These are phyloP conservation scores for Beta vulgaris DNA, from an alignment of 148 eudicot genomes.

Conservation along the genomic window DNA sequence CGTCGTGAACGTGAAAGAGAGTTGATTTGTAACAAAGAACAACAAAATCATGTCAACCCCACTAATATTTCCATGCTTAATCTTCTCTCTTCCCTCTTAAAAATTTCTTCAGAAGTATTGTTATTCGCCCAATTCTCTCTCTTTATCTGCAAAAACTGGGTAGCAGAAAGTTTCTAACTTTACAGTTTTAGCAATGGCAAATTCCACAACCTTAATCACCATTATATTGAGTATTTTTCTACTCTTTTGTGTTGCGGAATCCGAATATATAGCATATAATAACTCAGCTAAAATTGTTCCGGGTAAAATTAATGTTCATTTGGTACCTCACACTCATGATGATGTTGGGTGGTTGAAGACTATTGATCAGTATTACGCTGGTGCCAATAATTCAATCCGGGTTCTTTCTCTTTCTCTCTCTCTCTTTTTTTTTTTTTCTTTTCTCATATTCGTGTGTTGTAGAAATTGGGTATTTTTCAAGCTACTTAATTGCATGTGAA, in stretches of 20 bases:
- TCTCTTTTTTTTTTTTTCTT: background rate
- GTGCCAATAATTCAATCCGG: conserved; percentile 64
- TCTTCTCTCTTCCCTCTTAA: background rate
- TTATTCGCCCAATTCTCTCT: background rate
- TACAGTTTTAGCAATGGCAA: conserved; percentile 10
- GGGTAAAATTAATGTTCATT: conserved; percentile 63
- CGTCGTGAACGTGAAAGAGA: background rate
- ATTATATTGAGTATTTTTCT: conserved; percentile 16
- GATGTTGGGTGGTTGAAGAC: conserved; percentile 90
- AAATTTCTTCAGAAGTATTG: background rate
- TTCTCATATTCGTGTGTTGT: too few relatives aligned
- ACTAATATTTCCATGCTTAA: background rate
- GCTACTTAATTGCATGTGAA: too few relatives aligned
- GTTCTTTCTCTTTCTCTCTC: conserved; percentile 26
- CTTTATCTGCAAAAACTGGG: background rate
- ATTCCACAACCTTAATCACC: background rate
- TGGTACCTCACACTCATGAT: conserved; percentile 81
- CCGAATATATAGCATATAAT: conserved; percentile 57
- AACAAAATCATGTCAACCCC: conserved; percentile 13
- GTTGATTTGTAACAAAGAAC: background rate
- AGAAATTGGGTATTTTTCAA: too few relatives aligned
- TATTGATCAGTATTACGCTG: conserved; percentile 66
- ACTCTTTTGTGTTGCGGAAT: conserved; percentile 24
- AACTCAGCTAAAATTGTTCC: conserved; percentile 39
- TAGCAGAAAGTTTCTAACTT: background rate